phyloP scores from a whole-genome alignment of 1,284 basidiomycete species.

The Trametes versicolor region DNA sequence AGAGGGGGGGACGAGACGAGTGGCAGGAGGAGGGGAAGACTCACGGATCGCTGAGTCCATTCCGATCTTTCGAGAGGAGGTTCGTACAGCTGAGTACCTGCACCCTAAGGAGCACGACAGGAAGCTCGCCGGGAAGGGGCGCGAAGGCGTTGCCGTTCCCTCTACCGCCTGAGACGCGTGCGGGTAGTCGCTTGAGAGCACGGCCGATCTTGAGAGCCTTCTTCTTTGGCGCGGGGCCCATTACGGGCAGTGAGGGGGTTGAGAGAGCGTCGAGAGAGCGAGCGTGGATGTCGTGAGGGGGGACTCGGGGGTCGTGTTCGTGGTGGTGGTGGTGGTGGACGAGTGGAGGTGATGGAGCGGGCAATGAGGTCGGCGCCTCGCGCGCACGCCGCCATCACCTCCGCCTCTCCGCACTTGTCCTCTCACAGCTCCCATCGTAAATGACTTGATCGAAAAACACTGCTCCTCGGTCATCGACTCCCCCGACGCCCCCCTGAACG shows the following conservation, averaged over 20 bases:
- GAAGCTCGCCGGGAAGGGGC: constrained; percentile 68
- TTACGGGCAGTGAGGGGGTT: constrained; percentile 8
- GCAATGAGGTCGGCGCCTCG: not conserved
- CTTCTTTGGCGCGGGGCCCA: constrained; percentile 40
- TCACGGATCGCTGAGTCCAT: constrained; percentile 79
- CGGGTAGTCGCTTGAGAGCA: constrained; percentile 56
- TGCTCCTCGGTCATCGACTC: too few relatives aligned
- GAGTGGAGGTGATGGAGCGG: not conserved
- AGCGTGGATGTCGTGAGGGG: not conserved
- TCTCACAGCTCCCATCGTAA: not conserved
- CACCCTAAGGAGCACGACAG: constrained; percentile 70
- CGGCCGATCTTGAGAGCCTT: constrained; percentile 58
- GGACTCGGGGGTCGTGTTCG: not conserved
- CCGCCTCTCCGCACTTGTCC: not conserved
- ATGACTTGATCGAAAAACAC: too few relatives aligned
- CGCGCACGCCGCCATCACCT: not conserved
- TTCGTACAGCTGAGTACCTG: constrained; percentile 72
- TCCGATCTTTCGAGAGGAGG: constrained; percentile 69
- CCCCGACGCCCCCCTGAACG: too few relatives aligned
- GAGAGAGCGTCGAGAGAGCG: not conserved
- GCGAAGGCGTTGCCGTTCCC: constrained; percentile 53
- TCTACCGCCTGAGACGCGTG: constrained; percentile 53
- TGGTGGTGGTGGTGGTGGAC: not conserved
- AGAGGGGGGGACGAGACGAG: constrained; percentile 2
- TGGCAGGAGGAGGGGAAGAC: constrained; percentile 42